Percentiles rank a stretch among this genome's conserved stretches.
Conservation (phyloP, 2,329 filamentous ascomycete genomes). For the Colletotrichum acutatum region DNA sequence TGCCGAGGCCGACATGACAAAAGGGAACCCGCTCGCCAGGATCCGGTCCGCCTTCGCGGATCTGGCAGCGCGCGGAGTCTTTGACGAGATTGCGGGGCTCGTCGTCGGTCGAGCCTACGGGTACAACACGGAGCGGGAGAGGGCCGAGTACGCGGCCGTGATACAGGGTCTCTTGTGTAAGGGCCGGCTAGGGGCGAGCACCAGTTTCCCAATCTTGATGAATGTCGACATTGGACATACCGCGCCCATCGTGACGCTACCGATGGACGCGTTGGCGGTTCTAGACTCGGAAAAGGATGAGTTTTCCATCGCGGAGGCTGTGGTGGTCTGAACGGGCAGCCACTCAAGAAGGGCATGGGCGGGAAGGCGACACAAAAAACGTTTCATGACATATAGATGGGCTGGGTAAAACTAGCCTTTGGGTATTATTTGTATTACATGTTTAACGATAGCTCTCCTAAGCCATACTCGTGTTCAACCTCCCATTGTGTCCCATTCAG, state of each 20-base stretch:
- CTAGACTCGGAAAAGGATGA: slow-evolving; percentile 51
- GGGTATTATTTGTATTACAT: slow-evolving; percentile 34
- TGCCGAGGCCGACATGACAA: slow-evolving; percentile 41
- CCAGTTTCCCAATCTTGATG: slow-evolving; percentile 52
- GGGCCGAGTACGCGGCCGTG: slow-evolving; percentile 42
- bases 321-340: slow-evolving; percentile 11
- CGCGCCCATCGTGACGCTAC: slow-evolving; percentile 53
- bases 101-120: slow-evolving; percentile 55
- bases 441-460: not conserved
- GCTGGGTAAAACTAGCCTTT: not conserved
- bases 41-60: slow-evolving; percentile 51
- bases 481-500: slow-evolving; percentile 10
- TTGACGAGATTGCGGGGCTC: slow-evolving; percentile 52
- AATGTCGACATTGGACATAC: slow-evolving; percentile 57
- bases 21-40: slow-evolving; percentile 41
- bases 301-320: slow-evolving; percentile 46
- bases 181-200: slow-evolving; percentile 40
- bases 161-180: slow-evolving; percentile 49
- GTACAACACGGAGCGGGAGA: slow-evolving; percentile 47
- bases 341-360: too few relatives aligned
- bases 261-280: slow-evolving; percentile 48
- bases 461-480: not conserved
- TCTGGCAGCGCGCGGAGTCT: slow-evolving; percentile 52
- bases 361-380: not conserved
- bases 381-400: not conserved